phyloP scores from a whole-genome alignment of 2,329 filamentous ascomycete genomes.

The Fusarium sp. region DNA sequence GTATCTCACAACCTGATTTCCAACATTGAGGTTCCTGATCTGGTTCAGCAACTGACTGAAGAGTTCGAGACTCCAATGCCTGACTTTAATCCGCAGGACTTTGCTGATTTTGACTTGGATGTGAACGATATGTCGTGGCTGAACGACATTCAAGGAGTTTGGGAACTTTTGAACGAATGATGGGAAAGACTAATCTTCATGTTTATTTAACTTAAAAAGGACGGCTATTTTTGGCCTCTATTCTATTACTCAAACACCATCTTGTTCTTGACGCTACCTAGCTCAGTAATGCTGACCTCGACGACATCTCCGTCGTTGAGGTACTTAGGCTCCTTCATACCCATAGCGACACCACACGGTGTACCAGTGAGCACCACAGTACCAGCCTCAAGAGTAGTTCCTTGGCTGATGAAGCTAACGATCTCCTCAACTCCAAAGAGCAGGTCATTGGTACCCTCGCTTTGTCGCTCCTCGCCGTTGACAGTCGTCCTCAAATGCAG shows the following conservation, averaged over 20 bases:
- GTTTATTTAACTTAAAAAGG: background rate
- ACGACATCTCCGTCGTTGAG: constrained; percentile 61
- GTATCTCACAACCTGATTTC: background rate
- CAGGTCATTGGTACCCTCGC: constrained; percentile 63
- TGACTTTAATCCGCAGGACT: constrained; percentile 44
- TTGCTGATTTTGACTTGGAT: constrained; percentile 52
- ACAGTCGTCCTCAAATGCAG: constrained; percentile 58
- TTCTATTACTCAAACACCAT: constrained; percentile 55
- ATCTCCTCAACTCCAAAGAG: constrained; percentile 65
- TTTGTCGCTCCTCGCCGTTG: constrained; percentile 66
- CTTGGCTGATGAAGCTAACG: constrained; percentile 63
- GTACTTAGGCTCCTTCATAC: constrained; percentile 60
- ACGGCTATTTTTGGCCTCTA: background rate
- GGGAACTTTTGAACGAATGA: constrained; percentile 51
- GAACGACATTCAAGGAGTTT: constrained; percentile 53
- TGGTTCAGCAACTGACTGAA: constrained; percentile 39
- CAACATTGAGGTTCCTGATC: constrained; percentile 23
- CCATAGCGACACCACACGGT: constrained; percentile 64
- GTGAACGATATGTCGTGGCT: constrained; percentile 55
- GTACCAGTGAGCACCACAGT: constrained; percentile 68
- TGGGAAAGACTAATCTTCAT: background rate
- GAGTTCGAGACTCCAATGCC: constrained; percentile 44
- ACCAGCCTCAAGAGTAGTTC: constrained; percentile 65
- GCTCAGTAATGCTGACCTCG: constrained; percentile 58
- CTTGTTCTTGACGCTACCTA: constrained; percentile 55